Conservation (phyloP, 1,284 basidiomycete genomes). For the Irpex sp. region DNA sequence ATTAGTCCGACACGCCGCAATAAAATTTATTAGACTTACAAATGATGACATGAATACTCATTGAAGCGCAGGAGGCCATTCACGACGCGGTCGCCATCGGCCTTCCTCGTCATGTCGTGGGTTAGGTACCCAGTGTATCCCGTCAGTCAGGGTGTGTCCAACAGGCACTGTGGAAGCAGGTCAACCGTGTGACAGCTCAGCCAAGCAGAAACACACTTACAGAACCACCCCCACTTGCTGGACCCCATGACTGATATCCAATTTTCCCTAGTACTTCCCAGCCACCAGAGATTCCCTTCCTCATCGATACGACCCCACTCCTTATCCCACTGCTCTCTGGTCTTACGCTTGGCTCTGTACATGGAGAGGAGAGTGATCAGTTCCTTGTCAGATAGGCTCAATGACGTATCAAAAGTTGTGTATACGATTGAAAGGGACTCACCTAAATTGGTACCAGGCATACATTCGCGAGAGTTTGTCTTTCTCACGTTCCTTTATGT, state of each 20-base stretch:
- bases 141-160: constrained; percentile 54
- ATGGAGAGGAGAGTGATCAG: background rate
- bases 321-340: constrained; percentile 56
- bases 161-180: constrained; percentile 56
- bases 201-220: constrained; percentile 42
- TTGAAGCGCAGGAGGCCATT: constrained; percentile 69
- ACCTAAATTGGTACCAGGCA: constrained; percentile 49
- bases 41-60: constrained; percentile 11
- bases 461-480: constrained; percentile 42
- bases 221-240: constrained; percentile 62
- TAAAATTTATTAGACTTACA: background rate
- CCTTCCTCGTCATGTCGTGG: constrained; percentile 73
- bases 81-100: constrained; percentile 56
- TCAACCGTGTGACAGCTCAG: constrained; percentile 2
- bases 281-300: constrained; percentile 88
- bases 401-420: background rate
- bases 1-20: background rate
- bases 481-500: constrained; percentile 62
- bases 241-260: constrained; percentile 80
- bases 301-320: constrained; percentile 73
- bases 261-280: constrained; percentile 54
- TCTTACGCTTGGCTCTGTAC: constrained; percentile 43
- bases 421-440: constrained; percentile 19
- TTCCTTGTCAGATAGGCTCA: no score
- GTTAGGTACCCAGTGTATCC: constrained; percentile 63